These are phyloP conservation scores for Cladosporium halotolerans DNA, from an alignment of 2,329 filamentous ascomycete species.

Conservation along the genomic window DNA sequence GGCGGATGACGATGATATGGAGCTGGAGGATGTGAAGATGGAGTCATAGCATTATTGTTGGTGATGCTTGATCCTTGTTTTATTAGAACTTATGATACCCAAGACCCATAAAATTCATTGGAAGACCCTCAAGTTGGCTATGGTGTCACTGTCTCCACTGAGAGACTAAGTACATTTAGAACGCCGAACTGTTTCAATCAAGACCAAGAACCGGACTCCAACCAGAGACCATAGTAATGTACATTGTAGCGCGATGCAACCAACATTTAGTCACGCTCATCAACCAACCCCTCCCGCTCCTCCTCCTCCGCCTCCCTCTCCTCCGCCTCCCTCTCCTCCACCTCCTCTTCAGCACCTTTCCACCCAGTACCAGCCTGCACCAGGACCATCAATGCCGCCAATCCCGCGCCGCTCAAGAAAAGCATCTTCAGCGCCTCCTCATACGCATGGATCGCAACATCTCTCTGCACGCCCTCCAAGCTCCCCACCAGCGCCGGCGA, in stretches of 20 bases:
- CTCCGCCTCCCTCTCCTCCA: neutral
- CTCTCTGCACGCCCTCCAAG: conserved; percentile 44
- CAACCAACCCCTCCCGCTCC: neutral
- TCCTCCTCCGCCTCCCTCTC: neutral
- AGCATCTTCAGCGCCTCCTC: conserved; percentile 47
- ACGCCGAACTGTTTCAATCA: too few species aligned
- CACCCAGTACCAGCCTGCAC: conserved; percentile 56
- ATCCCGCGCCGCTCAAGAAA: conserved; percentile 46
- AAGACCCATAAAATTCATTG: neutral
- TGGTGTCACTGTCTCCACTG: too few species aligned
- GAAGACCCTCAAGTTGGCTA: too few species aligned
- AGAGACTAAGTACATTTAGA: too few species aligned
- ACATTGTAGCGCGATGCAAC: too few species aligned
- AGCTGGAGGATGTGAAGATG: conserved; percentile 39
- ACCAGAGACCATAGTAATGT: too few species aligned
- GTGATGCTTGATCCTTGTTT: neutral
- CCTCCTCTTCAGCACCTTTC: conserved; percentile 29
- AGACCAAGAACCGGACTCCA: too few species aligned
- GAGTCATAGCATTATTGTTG: conserved; percentile 5
- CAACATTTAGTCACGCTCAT: neutral
- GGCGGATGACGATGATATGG: conserved; percentile 47
- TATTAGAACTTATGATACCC: neutral
- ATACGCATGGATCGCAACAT: conserved; percentile 50
- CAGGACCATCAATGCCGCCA: conserved; percentile 45
- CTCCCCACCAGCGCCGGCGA: conserved; percentile 51